These are phyloP conservation scores for Pseudogymnoascus sp. DNA, from an alignment of 2,329 filamentous ascomycete genomes.

Conservation along the genomic window DNA sequence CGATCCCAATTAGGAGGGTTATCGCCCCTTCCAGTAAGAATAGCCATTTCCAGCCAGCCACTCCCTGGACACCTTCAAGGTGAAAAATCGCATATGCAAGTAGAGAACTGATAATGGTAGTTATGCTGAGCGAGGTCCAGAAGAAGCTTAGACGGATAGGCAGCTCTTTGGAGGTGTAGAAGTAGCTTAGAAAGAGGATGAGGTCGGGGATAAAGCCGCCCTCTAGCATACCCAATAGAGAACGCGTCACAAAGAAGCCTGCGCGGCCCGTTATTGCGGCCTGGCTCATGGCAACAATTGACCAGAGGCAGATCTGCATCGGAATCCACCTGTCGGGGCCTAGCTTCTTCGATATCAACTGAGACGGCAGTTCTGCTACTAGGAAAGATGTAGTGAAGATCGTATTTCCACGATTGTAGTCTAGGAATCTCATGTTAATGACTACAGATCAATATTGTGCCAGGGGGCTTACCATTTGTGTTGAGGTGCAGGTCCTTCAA, in stretches of 20 bases:
- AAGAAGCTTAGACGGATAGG: slow-evolving; percentile 59
- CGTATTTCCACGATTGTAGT: slow-evolving; percentile 29
- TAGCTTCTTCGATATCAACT: slow-evolving; percentile 39
- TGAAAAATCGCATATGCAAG: slow-evolving; percentile 49
- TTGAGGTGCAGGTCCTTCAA: slow-evolving; percentile 39
- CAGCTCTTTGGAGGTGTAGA: slow-evolving; percentile 63
- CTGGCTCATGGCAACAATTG: slow-evolving; percentile 33
- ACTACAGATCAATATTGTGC: not conserved
- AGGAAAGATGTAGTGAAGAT: slow-evolving; percentile 35
- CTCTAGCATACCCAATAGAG: slow-evolving; percentile 44
- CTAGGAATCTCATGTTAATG: slow-evolving; percentile 11
- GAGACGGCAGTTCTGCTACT: slow-evolving; percentile 40
- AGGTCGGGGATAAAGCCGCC: slow-evolving; percentile 57
- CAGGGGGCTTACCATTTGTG: slow-evolving; percentile 31
- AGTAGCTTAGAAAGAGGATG: slow-evolving; percentile 63
- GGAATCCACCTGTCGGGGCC: slow-evolving; percentile 44
- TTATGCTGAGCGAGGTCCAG: slow-evolving; percentile 52
- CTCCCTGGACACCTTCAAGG: slow-evolving; percentile 39
- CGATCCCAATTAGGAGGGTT: slow-evolving; percentile 42
- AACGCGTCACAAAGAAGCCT: slow-evolving; percentile 35
- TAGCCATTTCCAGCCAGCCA: slow-evolving; percentile 46
- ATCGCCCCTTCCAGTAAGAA: slow-evolving; percentile 49
- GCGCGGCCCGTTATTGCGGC: slow-evolving; percentile 24
- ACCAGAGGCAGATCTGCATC: slow-evolving; percentile 30
- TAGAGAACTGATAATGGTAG: slow-evolving; percentile 36